Conservation (phyloP, 1,139 yeast species). For the Sugiyamaella novakii region DNA sequence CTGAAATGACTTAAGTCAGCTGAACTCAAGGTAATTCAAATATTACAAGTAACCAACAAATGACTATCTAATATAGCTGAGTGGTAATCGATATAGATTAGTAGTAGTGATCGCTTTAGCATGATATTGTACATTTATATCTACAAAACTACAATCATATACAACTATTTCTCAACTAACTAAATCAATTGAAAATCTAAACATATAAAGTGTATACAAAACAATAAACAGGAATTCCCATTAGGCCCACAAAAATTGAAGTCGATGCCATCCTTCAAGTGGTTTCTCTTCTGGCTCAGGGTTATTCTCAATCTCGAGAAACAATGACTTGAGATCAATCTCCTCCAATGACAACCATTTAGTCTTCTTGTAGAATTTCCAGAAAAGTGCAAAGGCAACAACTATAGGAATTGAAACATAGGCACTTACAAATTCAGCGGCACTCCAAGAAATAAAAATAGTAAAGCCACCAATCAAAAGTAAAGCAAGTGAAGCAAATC, state of each 20-base stretch:
- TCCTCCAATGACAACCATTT: slow-evolving; percentile 15
- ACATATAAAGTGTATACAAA: too few relatives aligned
- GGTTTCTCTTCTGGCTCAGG: slow-evolving; percentile 19
- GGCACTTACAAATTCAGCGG: slow-evolving; percentile 59
- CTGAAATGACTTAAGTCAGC: too few relatives aligned
- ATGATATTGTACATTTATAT: too few relatives aligned
- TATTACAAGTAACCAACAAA: too few relatives aligned
- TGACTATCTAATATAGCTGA: too few relatives aligned
- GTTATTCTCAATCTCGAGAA: slow-evolving; percentile 11
- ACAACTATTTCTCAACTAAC: too few relatives aligned
- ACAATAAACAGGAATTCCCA: too few relatives aligned
- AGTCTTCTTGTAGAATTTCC: slow-evolving; percentile 20
- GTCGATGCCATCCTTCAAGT: slow-evolving; percentile 14
- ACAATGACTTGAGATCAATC: slow-evolving; percentile 17
- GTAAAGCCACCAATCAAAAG: slow-evolving; percentile 20
- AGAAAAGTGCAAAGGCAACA: slow-evolving; percentile 48
- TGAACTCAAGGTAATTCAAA: too few relatives aligned
- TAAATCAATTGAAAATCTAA: too few relatives aligned
- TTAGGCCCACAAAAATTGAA: slow-evolving; percentile 17
- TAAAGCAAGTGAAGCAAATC: slow-evolving; percentile 13
- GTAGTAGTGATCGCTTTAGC: too few relatives aligned
- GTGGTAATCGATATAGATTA: too few relatives aligned
- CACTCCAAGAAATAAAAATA: slow-evolving; percentile 25
- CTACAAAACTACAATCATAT: too few relatives aligned
- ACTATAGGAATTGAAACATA: slow-evolving; percentile 63